Percentiles rank a stretch among this genome's conserved stretches.
Evolutionary conservation across 2,329 filamentous ascomycete genomes (phyloP).

Genomic region (Colletotrichum sojae): DNA sequence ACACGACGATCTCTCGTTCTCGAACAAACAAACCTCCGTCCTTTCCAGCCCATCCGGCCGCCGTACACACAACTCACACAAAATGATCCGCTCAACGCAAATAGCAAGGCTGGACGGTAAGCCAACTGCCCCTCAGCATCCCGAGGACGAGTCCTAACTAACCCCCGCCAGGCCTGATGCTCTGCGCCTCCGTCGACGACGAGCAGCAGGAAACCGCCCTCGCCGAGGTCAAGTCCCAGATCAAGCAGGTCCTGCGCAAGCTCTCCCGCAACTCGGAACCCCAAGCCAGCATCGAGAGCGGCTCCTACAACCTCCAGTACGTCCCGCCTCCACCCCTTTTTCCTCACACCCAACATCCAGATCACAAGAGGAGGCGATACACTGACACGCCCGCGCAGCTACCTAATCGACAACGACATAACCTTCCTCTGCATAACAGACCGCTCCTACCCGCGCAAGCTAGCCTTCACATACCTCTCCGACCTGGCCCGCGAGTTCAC

Average conservation of each 20-base stretch:
- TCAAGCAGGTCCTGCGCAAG: conserved; percentile 90
- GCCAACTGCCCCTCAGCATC: too few species aligned
- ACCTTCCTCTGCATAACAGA: conserved; percentile 97
- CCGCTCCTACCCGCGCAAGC: conserved; percentile 94
- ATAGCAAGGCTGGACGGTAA: conserved; percentile 93
- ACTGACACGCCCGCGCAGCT: conserved; percentile 69
- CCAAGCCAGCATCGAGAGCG: conserved; percentile 92
- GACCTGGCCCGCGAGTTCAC: conserved; percentile 94
- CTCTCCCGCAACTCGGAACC: conserved; percentile 90
- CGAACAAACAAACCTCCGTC: not conserved
- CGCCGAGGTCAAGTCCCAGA: conserved; percentile 89
- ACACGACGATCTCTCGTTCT: not conserved
- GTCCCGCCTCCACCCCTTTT: conserved; percentile 44
- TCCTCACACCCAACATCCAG: not conserved
- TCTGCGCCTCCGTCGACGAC: conserved; percentile 95
- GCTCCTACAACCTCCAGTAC: conserved; percentile 87
- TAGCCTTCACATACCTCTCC: conserved; percentile 97
- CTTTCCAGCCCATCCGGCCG: not conserved
- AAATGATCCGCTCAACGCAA: conserved; percentile 92
- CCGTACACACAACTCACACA: conserved; percentile 35
- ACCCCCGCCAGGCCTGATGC: conserved; percentile 80
- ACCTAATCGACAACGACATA: conserved; percentile 85
- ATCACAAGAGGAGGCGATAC: too few species aligned
- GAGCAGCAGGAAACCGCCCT: conserved; percentile 84
- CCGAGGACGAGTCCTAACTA: conserved; percentile 42